A percentile compares a stretch with the other conserved stretches of the same genome.
Conservation (phyloP, 805 yeast species). For the Zygoascus biomembranicola region DNA sequence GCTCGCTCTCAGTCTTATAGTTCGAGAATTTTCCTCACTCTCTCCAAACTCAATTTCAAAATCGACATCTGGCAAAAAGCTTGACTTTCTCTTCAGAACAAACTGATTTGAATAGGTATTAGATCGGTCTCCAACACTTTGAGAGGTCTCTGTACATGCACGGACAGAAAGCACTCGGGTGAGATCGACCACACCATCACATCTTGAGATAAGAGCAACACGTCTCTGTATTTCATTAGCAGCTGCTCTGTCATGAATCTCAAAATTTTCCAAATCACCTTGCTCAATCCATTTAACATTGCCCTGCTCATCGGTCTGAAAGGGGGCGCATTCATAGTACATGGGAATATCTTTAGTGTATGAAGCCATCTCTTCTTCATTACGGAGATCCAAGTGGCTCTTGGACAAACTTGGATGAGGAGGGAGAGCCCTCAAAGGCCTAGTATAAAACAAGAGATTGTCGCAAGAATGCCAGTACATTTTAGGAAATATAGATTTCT, state of each 20-base stretch:
- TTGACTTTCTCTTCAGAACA: constrained; percentile 2
- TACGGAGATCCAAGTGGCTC: constrained; percentile 13
- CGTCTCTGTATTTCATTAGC: constrained; percentile 59
- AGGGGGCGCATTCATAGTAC: constrained; percentile 46
- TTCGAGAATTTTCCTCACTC: neutral
- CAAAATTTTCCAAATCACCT: constrained; percentile 34
- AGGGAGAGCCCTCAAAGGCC: constrained; percentile 51
- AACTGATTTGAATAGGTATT: neutral
- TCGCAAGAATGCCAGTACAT: constrained; percentile 59
- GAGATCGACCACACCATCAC: constrained; percentile 58
- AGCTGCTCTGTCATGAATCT: constrained; percentile 47
- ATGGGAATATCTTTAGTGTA: constrained; percentile 25
- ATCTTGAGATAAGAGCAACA: constrained; percentile 43
- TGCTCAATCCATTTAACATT: constrained; percentile 55
- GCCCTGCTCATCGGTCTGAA: constrained; percentile 37
- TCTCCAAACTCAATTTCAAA: constrained; percentile 41
- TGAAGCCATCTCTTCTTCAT: constrained; percentile 17
- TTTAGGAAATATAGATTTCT: constrained; percentile 35
- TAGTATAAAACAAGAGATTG: constrained; percentile 50
- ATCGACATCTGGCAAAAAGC: constrained; percentile 33
- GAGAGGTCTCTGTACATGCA: constrained; percentile 15
- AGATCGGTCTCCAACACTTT: neutral
- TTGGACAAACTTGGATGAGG: constrained; percentile 40
- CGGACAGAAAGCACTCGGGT: constrained; percentile 37
- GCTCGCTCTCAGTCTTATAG: constrained; percentile 50